These are phyloP conservation scores for Pseudozyma pruni DNA, from an alignment of 1,284 basidiomycete genomes.

Conservation along the genomic window DNA sequence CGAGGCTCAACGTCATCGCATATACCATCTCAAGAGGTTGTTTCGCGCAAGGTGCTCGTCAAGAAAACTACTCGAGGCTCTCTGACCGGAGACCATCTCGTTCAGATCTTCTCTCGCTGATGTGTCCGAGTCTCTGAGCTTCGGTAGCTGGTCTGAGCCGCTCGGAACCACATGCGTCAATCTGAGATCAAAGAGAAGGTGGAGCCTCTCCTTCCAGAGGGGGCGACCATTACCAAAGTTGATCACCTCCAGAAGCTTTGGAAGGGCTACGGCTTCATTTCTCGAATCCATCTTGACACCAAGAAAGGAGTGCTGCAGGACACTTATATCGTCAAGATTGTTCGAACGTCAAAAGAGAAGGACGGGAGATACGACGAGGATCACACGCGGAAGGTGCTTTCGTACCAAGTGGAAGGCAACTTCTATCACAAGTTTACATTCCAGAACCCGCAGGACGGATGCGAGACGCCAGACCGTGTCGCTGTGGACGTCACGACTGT, in stretches of 20 bases:
- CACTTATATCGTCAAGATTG: constrained; percentile 37
- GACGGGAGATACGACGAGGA: constrained; percentile 32
- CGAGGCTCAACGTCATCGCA: background rate
- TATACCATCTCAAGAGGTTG: background rate
- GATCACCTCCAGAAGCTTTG: constrained; percentile 36
- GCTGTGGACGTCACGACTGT: background rate
- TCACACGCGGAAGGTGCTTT: constrained; percentile 42
- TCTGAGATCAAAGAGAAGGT: constrained; percentile 8
- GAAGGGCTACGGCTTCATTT: constrained; percentile 49
- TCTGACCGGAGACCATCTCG: too few relatives aligned
- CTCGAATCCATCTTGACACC: constrained; percentile 20
- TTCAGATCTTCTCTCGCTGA: too few relatives aligned
- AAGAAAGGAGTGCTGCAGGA: background rate
- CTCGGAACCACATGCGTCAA: constrained; percentile 4
- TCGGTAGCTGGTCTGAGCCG: too few relatives aligned
- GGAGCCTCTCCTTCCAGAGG: constrained; percentile 12
- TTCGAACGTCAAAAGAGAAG: constrained; percentile 11
- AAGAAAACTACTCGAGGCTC: too few relatives aligned
- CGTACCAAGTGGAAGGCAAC: constrained; percentile 47
- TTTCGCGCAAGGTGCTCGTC: too few relatives aligned
- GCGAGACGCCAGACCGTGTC: constrained; percentile 15
- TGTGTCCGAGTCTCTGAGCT: too few relatives aligned
- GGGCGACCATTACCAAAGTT: constrained; percentile 4
- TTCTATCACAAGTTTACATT: constrained; percentile 34
- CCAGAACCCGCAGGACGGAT: background rate